phyloP scores from a whole-genome alignment of 202 grass and related monocot genomes.

The Brachypodium distachyon region DNA sequence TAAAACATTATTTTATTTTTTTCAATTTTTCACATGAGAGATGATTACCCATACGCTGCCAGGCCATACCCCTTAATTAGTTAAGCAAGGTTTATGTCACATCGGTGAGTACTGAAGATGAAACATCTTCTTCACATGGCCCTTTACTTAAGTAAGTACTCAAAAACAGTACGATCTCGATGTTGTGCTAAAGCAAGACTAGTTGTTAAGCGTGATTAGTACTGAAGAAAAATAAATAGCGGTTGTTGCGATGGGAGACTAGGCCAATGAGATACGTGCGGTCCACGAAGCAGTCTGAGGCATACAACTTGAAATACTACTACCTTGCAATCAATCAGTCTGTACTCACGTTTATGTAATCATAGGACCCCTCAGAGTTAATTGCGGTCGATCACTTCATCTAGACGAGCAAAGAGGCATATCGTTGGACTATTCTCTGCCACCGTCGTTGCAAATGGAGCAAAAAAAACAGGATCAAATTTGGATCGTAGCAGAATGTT shows the following conservation, averaged over 20 bases:
- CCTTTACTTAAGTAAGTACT: background rate
- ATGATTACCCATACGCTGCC: constrained; percentile 8
- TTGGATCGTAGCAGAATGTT: background rate
- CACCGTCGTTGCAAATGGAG: background rate
- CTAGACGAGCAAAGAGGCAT: background rate
- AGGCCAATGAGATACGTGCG: background rate
- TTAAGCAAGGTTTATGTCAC: background rate
- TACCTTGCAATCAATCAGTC: background rate
- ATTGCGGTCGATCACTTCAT: background rate
- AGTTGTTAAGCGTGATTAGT: background rate
- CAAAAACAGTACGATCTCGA: background rate
- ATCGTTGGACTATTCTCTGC: background rate
- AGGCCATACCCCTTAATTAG: background rate
- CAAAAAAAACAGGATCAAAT: background rate
- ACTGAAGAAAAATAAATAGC: background rate
- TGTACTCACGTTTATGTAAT: background rate
- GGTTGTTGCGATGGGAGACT: background rate
- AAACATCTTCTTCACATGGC: constrained; percentile 5
- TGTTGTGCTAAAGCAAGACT: constrained; percentile 7
- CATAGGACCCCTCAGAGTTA: background rate
- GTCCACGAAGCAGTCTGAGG: background rate
- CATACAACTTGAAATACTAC: background rate
- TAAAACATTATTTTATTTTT: background rate
- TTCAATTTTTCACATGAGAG: background rate
- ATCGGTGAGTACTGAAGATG: constrained; percentile 15